Base-by-base conservation (phyloP, 2,329 filamentous ascomycete species). In the Pseudovirgaria hyperparasitica region DNA sequence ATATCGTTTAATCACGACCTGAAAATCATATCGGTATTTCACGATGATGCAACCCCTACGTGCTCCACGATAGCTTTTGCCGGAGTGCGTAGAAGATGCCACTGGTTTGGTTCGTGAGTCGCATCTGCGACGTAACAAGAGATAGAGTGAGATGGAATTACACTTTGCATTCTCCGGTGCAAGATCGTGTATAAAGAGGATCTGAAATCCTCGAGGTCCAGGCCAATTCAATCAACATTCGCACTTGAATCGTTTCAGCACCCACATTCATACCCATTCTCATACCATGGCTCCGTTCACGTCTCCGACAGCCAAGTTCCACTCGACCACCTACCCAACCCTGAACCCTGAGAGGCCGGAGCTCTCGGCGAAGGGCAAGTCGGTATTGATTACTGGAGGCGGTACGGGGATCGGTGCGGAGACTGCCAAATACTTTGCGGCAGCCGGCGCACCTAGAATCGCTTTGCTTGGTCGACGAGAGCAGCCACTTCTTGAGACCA, bases 381-480 rank as follows among this genome's bases (percentile, higher is more conserved):
- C 35, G 5, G 29, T 46, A 13, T 9, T 46, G 3, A 35, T 49
- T 9, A 66, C 62, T 4, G 62, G 60, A 12, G 58, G 54, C 0
- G 57, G 57, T 5, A 50, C 38, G 5, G 60, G 59, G 9, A 62
- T 63, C 19, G 58, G 58, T 16, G 43, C 45, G 23, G 52, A 44
- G 23, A 60, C 51, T 4, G 54, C 56, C 8, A 40, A 27, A 14
- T 40, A 36, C 29, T 63, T 61, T 23, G 57, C 58, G 5, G 25
- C 39, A 29, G 55, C 60, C 28, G 54, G 56, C 4, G 57, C 58
- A 3, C 41, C 47, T 26, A 41, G 43, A 2, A 57, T 64, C 24
- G 47, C 47, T 9, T 46, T 65, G 10, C 33, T 61, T 8, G 58
- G 58, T 13, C 57, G 63, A 12, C 43, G 38, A 14, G 33, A 35